Base-by-base conservation (phyloP, 208 protist species). In the Trypanosoma brucei region DNA sequence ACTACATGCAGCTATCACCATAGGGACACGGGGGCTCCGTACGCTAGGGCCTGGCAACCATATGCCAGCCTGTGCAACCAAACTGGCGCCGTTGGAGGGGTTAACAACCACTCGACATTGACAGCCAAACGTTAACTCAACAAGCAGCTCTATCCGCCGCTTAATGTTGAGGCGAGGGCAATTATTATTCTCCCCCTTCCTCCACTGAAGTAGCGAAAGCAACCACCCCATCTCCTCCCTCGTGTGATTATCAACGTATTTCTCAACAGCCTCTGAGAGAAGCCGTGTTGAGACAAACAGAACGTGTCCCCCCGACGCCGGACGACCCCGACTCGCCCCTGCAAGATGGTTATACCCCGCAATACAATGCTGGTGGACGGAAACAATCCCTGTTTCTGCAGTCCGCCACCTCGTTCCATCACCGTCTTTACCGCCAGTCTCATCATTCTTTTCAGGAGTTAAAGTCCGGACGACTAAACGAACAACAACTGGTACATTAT, bases 81-180 rank as follows among this genome's bases (percentile, higher is more conserved):
- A 46, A 36, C 36, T 49, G n/a, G 50, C 46, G 44, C 3, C 38
- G 38, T 39, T 38, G 34, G 22, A 38, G 22, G 58, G 55, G 33
- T n/a, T 35, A 53, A 70, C 54, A 5, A 62, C 59, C 7, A 71
- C 69, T 33, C 62, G 63, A 34, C 54, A 69, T 48, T 76, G 71
- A n/a, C 62, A 70, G 39, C 71, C 71, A 34, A 70, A 39, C 14
- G 59, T 65, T 37, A 69, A 55, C 42, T 76, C 63, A 37, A 62
- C 4, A 39, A 8, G 54, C 42, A 59, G 56, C 60, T 76, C 71
- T 52, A 76, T 31, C 31, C 59, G 57, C 11, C 71, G 71, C 53
- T 60, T 67, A 1, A 34, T 37, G 37, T 57, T 58, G 11, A 76
- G 59, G 7, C 71, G 71, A 3, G 46, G 13, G 33, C 63, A 76